Evolutionary conservation across 2,329 filamentous ascomycete genomes (phyloP).

Genomic region (Fusarium devonianum): DNA sequence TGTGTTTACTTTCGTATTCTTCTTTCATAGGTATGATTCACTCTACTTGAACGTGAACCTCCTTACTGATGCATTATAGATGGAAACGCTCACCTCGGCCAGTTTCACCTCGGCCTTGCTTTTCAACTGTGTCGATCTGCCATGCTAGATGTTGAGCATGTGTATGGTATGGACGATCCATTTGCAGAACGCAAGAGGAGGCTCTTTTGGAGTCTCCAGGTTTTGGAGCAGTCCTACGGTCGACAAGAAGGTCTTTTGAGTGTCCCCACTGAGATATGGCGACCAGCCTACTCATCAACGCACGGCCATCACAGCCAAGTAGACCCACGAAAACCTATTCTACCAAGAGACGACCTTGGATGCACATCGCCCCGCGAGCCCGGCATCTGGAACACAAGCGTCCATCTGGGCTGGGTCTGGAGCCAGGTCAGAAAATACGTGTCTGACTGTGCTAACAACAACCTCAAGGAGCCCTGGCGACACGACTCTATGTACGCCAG

Average conservation of each 20-base stretch:
- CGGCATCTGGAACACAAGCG: constrained; percentile 59
- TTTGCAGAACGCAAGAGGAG: constrained; percentile 55
- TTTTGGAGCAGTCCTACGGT: constrained; percentile 59
- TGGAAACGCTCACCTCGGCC: constrained; percentile 56
- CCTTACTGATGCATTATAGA: constrained; percentile 45
- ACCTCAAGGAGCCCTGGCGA: constrained; percentile 58
- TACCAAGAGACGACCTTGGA: constrained; percentile 55
- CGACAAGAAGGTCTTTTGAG: constrained; percentile 54
- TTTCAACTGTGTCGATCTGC: constrained; percentile 60
- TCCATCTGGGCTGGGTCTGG: constrained; percentile 61
- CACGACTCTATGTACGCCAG: constrained; percentile 60
- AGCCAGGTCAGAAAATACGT: constrained; percentile 56
- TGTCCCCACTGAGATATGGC: constrained; percentile 51
- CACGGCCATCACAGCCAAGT: constrained; percentile 36
- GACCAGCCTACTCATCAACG: constrained; percentile 44
- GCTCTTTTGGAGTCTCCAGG: constrained; percentile 60
- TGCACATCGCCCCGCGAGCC: constrained; percentile 50
- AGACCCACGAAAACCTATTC: constrained; percentile 49
- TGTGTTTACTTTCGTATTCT: constrained; percentile 59
- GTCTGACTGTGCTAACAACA: constrained; percentile 55
- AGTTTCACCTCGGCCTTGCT: constrained; percentile 58
- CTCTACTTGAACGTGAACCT: background rate
- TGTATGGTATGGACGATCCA: constrained; percentile 48
- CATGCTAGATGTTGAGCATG: constrained; percentile 54
- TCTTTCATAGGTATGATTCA: constrained; percentile 54